Base-by-base conservation (phyloP, 2,329 filamentous ascomycete species). In the Coniochaeta ligniaria region DNA sequence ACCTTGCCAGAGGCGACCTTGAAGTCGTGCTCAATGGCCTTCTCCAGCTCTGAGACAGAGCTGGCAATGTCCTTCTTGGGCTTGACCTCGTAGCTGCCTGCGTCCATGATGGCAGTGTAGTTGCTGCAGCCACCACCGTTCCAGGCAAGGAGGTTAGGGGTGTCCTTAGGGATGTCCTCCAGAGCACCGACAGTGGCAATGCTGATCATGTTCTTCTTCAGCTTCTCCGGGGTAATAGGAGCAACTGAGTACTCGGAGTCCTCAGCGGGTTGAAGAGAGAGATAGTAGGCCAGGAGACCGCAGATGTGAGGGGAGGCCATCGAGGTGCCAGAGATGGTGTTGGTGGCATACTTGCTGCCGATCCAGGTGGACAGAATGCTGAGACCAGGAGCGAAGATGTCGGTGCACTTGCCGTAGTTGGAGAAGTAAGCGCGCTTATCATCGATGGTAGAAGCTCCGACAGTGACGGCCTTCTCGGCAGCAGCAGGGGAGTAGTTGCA, bases 381-480 rank as follows among this genome's bases (percentile, higher is more conserved):
- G 71, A 97, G 84, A 73, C 95, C 95, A 63, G 95, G 95, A 65
- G 93, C 95, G 72, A 99, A 99, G 83, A 99, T 96, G 79, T 99
- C 95, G 75, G 94, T 96, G 86, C 95, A 99, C 84, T 94, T 95
- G 77, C 95, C 95, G 78, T 88, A 98, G 90, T 99, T 99, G 86
- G 96, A 99, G 88, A 99, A 99, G 86, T 98, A 99, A 66, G 95
- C 95, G 79, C 95, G 94, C 83, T 92, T 91, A 74, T 99, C 95
- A 71, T 89, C 86, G 63, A 99, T 86, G 68, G 91, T 95, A 54
- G 92, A 96, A 67, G 95, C 95, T 78, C 94, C 96, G 65, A 99
- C 95, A 62, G 95, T 99, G 75, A 99, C 86, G 67, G 95, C 93
- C 72, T 96, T 92, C 70, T 86, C 83, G 69, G 96, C 92, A 65